Evolutionary conservation across 352 stramenopile genomes (phyloP).

Genomic region (Globisporangium mamillatum): DNA sequence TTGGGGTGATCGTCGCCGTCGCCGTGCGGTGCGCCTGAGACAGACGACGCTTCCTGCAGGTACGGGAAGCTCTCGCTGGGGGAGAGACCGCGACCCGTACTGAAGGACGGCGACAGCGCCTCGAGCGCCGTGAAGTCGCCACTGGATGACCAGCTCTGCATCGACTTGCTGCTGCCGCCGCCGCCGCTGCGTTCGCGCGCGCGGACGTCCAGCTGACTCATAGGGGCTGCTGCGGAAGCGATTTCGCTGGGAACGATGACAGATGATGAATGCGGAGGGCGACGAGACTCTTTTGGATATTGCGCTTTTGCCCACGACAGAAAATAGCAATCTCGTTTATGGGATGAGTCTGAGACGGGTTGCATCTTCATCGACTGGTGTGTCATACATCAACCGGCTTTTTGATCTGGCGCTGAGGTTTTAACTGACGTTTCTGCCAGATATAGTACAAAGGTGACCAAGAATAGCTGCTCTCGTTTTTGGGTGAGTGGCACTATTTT

Average conservation of each 20-base stretch:
- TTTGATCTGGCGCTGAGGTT: too few species aligned
- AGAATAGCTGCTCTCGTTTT: too few species aligned
- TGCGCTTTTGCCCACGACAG: background rate
- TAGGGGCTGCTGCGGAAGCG: background rate
- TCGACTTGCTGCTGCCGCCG: background rate
- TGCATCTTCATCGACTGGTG: background rate
- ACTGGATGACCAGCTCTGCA: slow-evolving; percentile 5
- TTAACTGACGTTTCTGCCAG: too few species aligned
- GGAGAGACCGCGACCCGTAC: background rate
- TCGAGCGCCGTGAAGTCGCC: slow-evolving; percentile 1
- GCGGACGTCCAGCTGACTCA: background rate
- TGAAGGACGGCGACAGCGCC: slow-evolving; percentile 1
- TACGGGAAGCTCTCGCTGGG: slow-evolving; percentile 20
- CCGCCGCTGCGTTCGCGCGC: background rate
- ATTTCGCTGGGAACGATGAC: background rate
- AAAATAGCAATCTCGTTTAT: background rate
- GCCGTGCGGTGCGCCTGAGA: background rate
- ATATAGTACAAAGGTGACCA: too few species aligned
- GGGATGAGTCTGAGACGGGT: background rate
- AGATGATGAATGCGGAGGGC: background rate
- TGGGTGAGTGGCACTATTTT: too few species aligned
- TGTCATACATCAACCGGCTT: background rate
- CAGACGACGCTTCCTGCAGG: slow-evolving; percentile 5
- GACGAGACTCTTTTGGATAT: background rate
- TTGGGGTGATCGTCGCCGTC: background rate